A percentile compares a stretch with the other conserved stretches of the same genome.
Evolutionary conservation across 495 filamentous ascomycete genomes (phyloP).

Genomic region (Aspergillus avenaceus): DNA sequence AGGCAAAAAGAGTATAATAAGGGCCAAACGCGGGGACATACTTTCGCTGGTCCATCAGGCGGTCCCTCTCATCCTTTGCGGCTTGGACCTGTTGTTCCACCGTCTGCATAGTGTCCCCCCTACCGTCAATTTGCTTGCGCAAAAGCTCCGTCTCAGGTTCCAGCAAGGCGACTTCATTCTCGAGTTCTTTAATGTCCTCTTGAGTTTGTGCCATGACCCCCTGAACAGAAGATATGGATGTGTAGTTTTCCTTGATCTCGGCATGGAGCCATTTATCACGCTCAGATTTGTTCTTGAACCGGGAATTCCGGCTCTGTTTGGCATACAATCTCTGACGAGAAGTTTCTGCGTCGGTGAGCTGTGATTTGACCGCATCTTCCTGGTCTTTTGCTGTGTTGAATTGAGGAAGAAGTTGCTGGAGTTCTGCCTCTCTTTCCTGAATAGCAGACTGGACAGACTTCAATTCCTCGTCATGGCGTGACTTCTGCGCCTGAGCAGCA

Average conservation of each 20-base stretch:
- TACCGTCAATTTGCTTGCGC: conserved; percentile 70
- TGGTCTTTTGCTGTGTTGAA: conserved; percentile 70
- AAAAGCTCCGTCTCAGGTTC: conserved; percentile 70
- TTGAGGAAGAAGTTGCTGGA: conserved; percentile 65
- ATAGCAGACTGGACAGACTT: conserved; percentile 72
- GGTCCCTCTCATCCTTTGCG: conserved; percentile 77
- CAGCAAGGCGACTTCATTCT: conserved; percentile 63
- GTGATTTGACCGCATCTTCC: conserved; percentile 62
- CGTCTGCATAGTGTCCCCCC: conserved; percentile 65
- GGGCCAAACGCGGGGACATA: no score
- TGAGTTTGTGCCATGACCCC: conserved; percentile 75
- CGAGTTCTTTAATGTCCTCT: conserved; percentile 76
- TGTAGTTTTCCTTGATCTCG: conserved; percentile 77
- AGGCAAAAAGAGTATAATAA: neutral
- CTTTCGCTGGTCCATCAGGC: conserved; percentile 83
- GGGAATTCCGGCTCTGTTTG: conserved; percentile 88
- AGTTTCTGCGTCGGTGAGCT: conserved; percentile 72
- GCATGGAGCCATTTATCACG: conserved; percentile 78
- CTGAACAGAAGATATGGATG: conserved; percentile 70
- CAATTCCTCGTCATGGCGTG: conserved; percentile 68
- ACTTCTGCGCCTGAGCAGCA: conserved; percentile 65
- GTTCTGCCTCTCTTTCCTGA: conserved; percentile 66
- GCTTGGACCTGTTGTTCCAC: conserved; percentile 68
- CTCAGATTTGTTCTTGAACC: conserved; percentile 83
- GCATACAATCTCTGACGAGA: conserved; percentile 77